Evolutionary conservation across 768 basidiomycete species (phyloP).

Genomic region (Tubosaeta sp.): DNA sequence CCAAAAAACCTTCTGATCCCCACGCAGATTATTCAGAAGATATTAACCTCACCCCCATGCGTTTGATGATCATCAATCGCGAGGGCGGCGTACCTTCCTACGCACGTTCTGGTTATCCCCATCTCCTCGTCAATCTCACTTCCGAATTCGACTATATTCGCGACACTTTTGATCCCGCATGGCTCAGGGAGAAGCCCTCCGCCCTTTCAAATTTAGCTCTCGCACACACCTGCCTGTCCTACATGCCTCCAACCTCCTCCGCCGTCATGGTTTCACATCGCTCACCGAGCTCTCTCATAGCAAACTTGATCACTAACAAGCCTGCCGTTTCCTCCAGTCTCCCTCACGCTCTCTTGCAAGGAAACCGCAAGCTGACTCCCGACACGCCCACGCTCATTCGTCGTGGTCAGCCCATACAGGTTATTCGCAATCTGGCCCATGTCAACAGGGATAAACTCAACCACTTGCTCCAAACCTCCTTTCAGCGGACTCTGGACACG

Average conservation of each 20-base stretch:
- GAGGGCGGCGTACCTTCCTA: conserved; percentile 98
- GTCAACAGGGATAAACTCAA: conserved; percentile 76
- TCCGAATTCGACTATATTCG: conserved; percentile 85
- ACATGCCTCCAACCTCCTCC: conserved; percentile 92
- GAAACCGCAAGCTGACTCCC: conserved; percentile 77
- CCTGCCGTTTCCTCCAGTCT: conserved; percentile 94
- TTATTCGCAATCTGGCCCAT: conserved; percentile 64
- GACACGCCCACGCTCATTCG: conserved; percentile 93
- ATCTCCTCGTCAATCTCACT: conserved; percentile 90
- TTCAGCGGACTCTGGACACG: conserved; percentile 67
- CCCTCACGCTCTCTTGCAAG: conserved; percentile 88
- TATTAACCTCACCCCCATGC: conserved; percentile 85
- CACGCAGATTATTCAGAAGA: conserved; percentile 44
- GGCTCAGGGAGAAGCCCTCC: conserved; percentile 77
- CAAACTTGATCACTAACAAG: conserved; percentile 96
- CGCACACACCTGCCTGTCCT: conserved; percentile 78
- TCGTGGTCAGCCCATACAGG: conserved; percentile 81
- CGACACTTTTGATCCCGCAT: conserved; percentile 74
- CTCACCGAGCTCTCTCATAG: conserved; percentile 91
- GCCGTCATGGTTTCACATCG: conserved; percentile 98
- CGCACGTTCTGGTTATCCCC: conserved; percentile 90
- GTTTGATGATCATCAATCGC: conserved; percentile 95
- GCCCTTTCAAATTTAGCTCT: conserved; percentile 82
- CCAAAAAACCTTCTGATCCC: conserved; percentile 26
- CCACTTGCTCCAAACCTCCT: conserved; percentile 82